These are phyloP conservation scores for Melanomma pulvis-pyrius DNA, from an alignment of 495 filamentous ascomycete species.

Conservation along the genomic window DNA sequence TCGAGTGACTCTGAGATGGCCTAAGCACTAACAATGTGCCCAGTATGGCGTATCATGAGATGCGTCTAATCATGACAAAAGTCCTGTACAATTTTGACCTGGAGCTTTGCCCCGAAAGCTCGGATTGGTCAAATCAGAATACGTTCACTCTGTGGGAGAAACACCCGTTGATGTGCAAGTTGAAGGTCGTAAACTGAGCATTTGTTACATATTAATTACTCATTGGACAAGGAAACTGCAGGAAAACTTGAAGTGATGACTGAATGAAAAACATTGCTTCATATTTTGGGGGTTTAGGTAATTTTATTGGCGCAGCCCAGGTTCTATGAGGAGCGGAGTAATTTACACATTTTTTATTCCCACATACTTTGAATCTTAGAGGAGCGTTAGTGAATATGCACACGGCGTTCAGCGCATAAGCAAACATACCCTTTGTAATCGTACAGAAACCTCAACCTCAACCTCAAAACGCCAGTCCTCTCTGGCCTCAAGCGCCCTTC, in stretches of 20 bases:
- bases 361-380: neutral
- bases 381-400: neutral
- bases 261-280: neutral
- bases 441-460: neutral
- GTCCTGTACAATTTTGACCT: conserved; percentile 43
- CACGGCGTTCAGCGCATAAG: neutral
- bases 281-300: neutral
- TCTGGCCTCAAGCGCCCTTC: conserved; percentile 58
- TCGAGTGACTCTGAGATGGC: neutral
- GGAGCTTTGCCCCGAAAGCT: conserved; percentile 39
- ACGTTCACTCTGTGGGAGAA: conserved; percentile 51
- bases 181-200: conserved; percentile 10
- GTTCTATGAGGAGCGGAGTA: neutral
- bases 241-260: neutral
- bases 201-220: neutral
- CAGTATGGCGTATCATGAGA: conserved; percentile 48
- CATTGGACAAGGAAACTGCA: neutral
- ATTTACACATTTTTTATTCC: neutral
- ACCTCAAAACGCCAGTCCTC: neutral
- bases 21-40: conserved; percentile 1
- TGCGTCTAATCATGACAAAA: conserved; percentile 43
- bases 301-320: neutral
- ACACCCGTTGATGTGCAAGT: conserved; percentile 38
- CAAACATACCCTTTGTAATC: conserved; percentile 1
- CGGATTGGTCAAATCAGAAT: conserved; percentile 41